Evolutionary conservation across 2,329 filamentous ascomycete species (phyloP).

Genomic region (Diaporthe batatas): DNA sequence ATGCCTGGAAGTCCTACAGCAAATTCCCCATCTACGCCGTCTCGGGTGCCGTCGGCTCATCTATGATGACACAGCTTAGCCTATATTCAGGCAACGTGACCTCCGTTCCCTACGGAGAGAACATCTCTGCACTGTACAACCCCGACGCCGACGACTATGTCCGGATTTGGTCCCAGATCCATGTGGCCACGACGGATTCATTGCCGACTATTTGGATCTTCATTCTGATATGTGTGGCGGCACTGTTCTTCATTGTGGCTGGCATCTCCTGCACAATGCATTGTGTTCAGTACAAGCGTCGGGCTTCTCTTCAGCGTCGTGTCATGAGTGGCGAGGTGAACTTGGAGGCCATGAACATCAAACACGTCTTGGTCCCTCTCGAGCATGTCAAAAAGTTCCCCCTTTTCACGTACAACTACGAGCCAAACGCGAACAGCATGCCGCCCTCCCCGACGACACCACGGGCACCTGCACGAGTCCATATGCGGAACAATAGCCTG

Average conservation of each 20-base stretch:
- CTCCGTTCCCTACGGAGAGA: constrained; percentile 68
- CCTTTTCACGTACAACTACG: constrained; percentile 79
- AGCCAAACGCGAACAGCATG: constrained; percentile 57
- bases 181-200: constrained; percentile 59
- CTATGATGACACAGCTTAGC: constrained; percentile 79
- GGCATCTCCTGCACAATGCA: constrained; percentile 81
- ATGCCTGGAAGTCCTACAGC: constrained; percentile 78
- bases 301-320: constrained; percentile 75
- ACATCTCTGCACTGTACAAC: constrained; percentile 68
- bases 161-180: constrained; percentile 70
- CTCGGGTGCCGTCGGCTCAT: constrained; percentile 72
- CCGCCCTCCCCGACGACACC: constrained; percentile 56
- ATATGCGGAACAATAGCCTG: constrained; percentile 35
- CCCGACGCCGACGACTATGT: constrained; percentile 70
- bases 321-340: constrained; percentile 86
- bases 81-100: constrained; percentile 83
- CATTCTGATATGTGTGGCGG: constrained; percentile 76
- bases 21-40: constrained; percentile 88
- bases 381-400: constrained; percentile 80
- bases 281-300: constrained; percentile 78
- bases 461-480: constrained; percentile 41
- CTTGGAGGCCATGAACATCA: constrained; percentile 87
- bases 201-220: constrained; percentile 88
- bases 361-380: constrained; percentile 81
- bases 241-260: constrained; percentile 77